Conservation (phyloP, 2,329 filamentous ascomycete species). For the Penicillium sp. region DNA sequence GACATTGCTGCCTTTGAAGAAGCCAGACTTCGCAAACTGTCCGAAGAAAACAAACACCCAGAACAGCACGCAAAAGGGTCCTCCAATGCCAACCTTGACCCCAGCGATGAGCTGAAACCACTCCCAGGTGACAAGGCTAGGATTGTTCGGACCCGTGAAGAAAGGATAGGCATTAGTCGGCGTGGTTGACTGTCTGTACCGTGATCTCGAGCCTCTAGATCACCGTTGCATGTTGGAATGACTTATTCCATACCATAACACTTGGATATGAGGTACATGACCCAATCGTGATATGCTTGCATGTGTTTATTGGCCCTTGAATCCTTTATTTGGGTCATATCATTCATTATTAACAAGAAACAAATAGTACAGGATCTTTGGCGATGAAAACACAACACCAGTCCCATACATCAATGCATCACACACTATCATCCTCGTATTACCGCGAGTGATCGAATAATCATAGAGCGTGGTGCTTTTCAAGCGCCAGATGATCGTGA, state of each 20-base stretch:
- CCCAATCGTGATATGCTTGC: neutral
- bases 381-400: neutral
- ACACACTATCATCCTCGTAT: neutral
- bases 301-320: neutral
- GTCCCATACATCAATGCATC: neutral
- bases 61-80: constrained; percentile 22
- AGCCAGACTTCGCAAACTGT: constrained; percentile 33
- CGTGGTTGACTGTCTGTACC: constrained; percentile 19
- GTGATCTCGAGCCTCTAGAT: neutral
- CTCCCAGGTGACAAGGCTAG: constrained; percentile 51
- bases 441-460: neutral
- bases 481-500: neutral
- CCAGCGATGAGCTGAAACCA: constrained; percentile 52
- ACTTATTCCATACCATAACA: neutral
- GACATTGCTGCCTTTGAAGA: constrained; percentile 52
- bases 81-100: constrained; percentile 39
- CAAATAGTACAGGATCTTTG: neutral
- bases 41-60: constrained; percentile 29
- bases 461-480: neutral
- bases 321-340: neutral
- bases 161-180: constrained; percentile 44
- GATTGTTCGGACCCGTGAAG: constrained; percentile 49
- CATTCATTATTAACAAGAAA: neutral
- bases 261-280: neutral
- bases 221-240: neutral